Evolutionary conservation across 2,329 filamentous ascomycete species (phyloP), one percentile per base, ranked within the genome.

Genomic region (Septoria linicola): DNA sequence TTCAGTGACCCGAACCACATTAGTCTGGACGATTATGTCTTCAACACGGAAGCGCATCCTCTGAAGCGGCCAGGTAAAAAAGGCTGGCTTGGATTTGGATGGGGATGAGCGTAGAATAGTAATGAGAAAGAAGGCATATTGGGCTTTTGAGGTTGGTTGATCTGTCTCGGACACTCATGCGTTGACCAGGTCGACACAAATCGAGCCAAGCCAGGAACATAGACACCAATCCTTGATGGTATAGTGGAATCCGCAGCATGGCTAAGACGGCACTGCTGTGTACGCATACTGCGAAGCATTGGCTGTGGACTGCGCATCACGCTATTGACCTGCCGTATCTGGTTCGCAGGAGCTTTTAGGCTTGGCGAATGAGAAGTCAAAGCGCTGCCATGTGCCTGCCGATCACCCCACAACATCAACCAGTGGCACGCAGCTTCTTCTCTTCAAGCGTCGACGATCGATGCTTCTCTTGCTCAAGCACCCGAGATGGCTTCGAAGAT

Each of bases 1-100:
- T 85, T 84, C 61, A 73, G 73, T 16, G 80, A 83, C 32, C 81
- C 80, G 51, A 72, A 77, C 49, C 64, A 81, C 25, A 70, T 83
- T 10, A 81, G 76, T 59, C 66, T 86, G 59, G 82, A 86, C 65
- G 72, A 74, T 25, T 76, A 66, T 63, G 73, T 75, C 1, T 72
- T 76, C 35, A 75, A 73, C 54, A 75, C 73, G 1, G 73, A 74
- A 59, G 73, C 72, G 16, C 72, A 75, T 69, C 70, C 71, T 41
- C 71, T 74, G 14, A 44, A 43, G 30, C 43, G 59, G 11, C 55
- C 55, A 27, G 32, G 23, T 16, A 39, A 17, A n/a, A 45, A 20
- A 2, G 40, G 34, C 17, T 52, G 48, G 53, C 41, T 41, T n/a
- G 49, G 34, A 11, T 43, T 27, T 21, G 39, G 3, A 23, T 55